phyloP scores from a whole-genome alignment of 768 basidiomycete species.

The Nevesoporus exiguus region DNA sequence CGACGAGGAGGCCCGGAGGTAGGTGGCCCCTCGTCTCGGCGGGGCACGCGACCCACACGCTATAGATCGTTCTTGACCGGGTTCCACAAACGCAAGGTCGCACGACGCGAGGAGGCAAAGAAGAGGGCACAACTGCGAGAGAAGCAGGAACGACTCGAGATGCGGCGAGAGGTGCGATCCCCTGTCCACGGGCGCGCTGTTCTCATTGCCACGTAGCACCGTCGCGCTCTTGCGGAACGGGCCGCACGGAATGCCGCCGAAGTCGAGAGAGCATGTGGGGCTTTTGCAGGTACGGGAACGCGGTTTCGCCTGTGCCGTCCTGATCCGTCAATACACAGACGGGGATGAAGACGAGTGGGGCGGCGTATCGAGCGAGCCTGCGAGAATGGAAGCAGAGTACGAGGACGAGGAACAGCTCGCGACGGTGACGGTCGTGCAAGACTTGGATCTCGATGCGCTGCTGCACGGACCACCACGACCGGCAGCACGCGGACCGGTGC shows the following conservation, averaged over 20 bases:
- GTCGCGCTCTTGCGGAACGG: constrained; percentile 71
- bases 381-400: constrained; percentile 61
- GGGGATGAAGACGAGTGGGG: constrained; percentile 46
- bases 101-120: constrained; percentile 73
- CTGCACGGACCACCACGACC: constrained; percentile 41
- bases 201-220: constrained; percentile 49
- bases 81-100: constrained; percentile 89
- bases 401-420: constrained; percentile 83
- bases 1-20: constrained; percentile 84
- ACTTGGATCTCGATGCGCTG: constrained; percentile 74
- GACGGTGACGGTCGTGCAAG: constrained; percentile 88
- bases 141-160: constrained; percentile 69
- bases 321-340: constrained; percentile 17
- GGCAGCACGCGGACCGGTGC: constrained; percentile 1
- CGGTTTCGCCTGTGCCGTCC: background rate
- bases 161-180: constrained; percentile 69
- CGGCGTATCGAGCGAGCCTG: constrained; percentile 37
- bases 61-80: constrained; percentile 86
- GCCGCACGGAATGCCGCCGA: constrained; percentile 74
- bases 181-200: constrained; percentile 4
- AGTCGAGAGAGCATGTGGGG: constrained; percentile 73
- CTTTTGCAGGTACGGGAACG: constrained; percentile 38
- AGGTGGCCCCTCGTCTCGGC: constrained; percentile 13
- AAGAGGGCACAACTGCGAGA: constrained; percentile 73
- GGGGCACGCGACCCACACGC: constrained; percentile 13